Base-by-base conservation (phyloP, 768 basidiomycete genomes). In the Inosperma sp. region DNA sequence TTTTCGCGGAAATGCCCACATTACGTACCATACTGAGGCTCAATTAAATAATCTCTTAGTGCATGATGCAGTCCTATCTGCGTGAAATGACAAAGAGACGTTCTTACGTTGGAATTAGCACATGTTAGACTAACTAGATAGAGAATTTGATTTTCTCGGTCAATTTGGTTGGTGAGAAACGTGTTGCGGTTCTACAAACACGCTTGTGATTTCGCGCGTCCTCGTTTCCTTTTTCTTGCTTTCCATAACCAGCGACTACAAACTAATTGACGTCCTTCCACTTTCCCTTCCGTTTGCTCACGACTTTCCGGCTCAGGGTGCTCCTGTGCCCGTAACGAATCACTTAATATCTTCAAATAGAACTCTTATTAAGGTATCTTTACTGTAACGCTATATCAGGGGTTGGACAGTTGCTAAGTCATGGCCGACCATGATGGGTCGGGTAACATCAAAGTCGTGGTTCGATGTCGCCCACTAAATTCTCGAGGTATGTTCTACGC, bases 401-500 rank as follows among this genome's bases (percentile, higher is more conserved):
- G 5, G 27, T 34, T 17, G 21, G n/a, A 23, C 21, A 9, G n/a
- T 4, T 40, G 41, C 19, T 52, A n/a, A n/a, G 66, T 62, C 39
- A 86, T 88, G 86, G 79, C 82, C 49, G 87, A 88, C 50, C 50
- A 51, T 35, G 76, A 75, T 60, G 87, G 86, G 59, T 87, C 88
- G 66, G 88, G 88, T 49, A 91, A 91, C 72, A 91, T 91, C 78
- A 91, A 91, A 74, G 88, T 92, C 68, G 88, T 89, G 43, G 85
- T 89, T 57, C 88, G 95, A 84, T 97, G 94, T 77, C 80, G 95
- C 59, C 95, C 95, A 48, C 85, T 98, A 72, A 99, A 99, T 68
- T 72, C 85, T 63, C 85, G 94, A 69, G 94, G 93, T 93, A 60
- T 64, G 83, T 29, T 23, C 29, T 35, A 35, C 22, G 23, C 27